A percentile compares a stretch with the other conserved stretches of the same genome.
Conservation (phyloP, 495 filamentous ascomycete genomes). For the Annulohypoxylon bovei region DNA sequence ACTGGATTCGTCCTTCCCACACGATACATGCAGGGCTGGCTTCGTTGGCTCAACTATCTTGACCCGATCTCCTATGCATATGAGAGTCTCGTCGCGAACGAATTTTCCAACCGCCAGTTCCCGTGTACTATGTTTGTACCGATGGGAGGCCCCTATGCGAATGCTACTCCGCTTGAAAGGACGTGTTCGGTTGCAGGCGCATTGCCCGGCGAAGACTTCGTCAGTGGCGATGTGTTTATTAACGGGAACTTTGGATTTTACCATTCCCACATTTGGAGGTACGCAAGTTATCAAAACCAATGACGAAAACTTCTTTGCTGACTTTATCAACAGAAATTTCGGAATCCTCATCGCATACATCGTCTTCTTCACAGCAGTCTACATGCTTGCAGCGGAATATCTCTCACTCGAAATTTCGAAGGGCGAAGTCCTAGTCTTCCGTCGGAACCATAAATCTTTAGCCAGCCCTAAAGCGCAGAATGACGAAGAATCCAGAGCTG, state of each 20-base stretch:
- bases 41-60: slow-evolving; percentile 82
- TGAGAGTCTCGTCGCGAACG: slow-evolving; percentile 82
- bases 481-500: slow-evolving; percentile 46
- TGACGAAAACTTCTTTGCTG: not conserved
- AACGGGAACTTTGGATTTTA: slow-evolving; percentile 68
- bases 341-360: slow-evolving; percentile 82
- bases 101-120: slow-evolving; percentile 75
- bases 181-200: slow-evolving; percentile 73
- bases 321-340: slow-evolving; percentile 74
- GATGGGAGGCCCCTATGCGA: slow-evolving; percentile 56
- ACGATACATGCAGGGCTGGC: slow-evolving; percentile 80
- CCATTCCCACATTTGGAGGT: slow-evolving; percentile 71
- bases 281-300: not conserved
- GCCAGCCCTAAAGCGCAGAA: slow-evolving; percentile 22
- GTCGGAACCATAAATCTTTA: slow-evolving; percentile 24
- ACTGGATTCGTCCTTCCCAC: slow-evolving; percentile 83
- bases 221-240: slow-evolving; percentile 74
- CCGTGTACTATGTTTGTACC: slow-evolving; percentile 73
- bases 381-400: slow-evolving; percentile 76
- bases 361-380: slow-evolving; percentile 68
- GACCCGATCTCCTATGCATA: slow-evolving; percentile 85
- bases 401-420: slow-evolving; percentile 80
- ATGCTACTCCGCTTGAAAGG: slow-evolving; percentile 50
- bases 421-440: slow-evolving; percentile 89
- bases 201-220: slow-evolving; percentile 61